These are phyloP conservation scores for Populus hybrid DNA, from an alignment of 441 rosid genomes.

Conservation along the genomic window DNA sequence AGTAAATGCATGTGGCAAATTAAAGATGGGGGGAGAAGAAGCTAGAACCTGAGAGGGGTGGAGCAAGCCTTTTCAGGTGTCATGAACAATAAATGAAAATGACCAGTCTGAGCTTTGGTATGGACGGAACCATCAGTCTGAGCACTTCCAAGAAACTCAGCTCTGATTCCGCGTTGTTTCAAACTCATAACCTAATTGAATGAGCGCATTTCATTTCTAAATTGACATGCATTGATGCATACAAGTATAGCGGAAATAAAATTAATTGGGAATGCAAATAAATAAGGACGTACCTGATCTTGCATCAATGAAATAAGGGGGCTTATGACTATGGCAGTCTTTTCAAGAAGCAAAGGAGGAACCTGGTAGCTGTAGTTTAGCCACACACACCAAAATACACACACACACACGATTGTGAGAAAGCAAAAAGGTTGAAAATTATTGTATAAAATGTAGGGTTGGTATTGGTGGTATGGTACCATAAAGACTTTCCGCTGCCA, in stretches of 20 bases:
- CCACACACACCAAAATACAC: background rate
- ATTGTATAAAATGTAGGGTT: background rate
- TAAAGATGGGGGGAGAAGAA: background rate
- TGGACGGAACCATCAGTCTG: slow-evolving; percentile 42
- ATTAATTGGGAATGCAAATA: background rate
- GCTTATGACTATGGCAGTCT: slow-evolving; percentile 45
- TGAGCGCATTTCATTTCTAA: background rate
- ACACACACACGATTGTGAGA: background rate
- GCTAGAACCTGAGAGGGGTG: slow-evolving; percentile 35
- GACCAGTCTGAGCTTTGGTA: slow-evolving; percentile 37
- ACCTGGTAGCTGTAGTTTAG: slow-evolving; percentile 38
- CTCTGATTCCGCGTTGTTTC: slow-evolving; percentile 43
- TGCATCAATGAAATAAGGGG: slow-evolving; percentile 55
- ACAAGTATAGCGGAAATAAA: background rate
- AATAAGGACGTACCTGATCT: slow-evolving; percentile 42
- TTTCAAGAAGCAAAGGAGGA: slow-evolving; percentile 40
- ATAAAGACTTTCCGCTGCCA: slow-evolving; percentile 51
- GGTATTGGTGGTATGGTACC: slow-evolving; percentile 21
- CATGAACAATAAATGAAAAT: slow-evolving; percentile 38
- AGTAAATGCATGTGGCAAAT: background rate
- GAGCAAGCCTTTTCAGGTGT: slow-evolving; percentile 52
- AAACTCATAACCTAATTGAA: slow-evolving; percentile 39
- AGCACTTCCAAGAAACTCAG: slow-evolving; percentile 47
- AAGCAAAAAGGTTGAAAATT: background rate
- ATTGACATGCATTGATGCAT: background rate